Conservation (phyloP, 345 rosid genomes). For the Angophora floribunda region DNA sequence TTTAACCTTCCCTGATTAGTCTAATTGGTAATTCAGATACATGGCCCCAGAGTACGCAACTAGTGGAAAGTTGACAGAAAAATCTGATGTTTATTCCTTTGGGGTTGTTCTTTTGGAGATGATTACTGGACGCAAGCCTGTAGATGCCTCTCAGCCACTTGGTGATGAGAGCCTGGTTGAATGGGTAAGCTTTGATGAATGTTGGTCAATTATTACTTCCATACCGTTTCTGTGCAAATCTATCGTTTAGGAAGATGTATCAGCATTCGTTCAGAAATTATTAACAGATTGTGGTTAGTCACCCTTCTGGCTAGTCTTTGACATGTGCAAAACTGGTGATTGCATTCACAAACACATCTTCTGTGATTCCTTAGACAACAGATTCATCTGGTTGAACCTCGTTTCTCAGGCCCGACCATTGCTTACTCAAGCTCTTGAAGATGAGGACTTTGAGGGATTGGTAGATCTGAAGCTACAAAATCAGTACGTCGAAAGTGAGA, state of each 20-base stretch:
- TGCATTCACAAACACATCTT: neutral
- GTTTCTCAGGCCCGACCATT: conserved; percentile 76
- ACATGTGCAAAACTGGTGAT: neutral
- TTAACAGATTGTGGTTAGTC: neutral
- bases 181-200: conserved; percentile 46
- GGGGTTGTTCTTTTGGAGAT: conserved; percentile 96
- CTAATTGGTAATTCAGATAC: conserved; percentile 40
- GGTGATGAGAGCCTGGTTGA: conserved; percentile 99
- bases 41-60: conserved; percentile 99
- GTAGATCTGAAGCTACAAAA: conserved; percentile 63
- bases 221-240: neutral
- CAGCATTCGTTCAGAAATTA: neutral
- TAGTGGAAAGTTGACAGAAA: conserved; percentile 92
- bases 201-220: neutral
- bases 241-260: neutral
- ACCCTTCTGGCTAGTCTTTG: neutral
- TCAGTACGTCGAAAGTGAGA: conserved; percentile 51
- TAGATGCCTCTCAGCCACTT: conserved; percentile 79
- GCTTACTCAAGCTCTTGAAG: conserved; percentile 68
- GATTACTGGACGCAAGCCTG: conserved; percentile 95
- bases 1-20: neutral
- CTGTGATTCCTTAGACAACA: neutral
- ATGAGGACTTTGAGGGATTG: conserved; percentile 53
- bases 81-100: conserved; percentile 90
- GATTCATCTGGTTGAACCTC: neutral